A percentile compares a stretch with the other conserved stretches of the same genome.
These are phyloP conservation scores for Purpureocillium takamizusanense DNA, from an alignment of 2,329 filamentous ascomycete genomes.

Conservation along the genomic window DNA sequence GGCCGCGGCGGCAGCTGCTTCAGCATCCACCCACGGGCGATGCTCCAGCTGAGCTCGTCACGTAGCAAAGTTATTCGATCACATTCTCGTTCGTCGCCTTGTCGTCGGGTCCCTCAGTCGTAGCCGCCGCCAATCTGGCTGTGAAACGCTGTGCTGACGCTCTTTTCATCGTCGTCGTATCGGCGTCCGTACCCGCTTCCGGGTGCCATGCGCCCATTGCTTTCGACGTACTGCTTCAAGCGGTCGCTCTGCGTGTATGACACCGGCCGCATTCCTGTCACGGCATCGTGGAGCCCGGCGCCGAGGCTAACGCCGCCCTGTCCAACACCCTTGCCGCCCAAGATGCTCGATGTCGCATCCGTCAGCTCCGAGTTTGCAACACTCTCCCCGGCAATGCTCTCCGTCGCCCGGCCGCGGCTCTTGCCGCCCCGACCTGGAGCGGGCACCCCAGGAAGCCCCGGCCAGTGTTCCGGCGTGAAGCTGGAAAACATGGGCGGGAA, in stretches of 20 bases:
- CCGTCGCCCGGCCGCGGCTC: constrained; percentile 55
- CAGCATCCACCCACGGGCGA: background rate
- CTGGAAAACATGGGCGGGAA: constrained; percentile 94
- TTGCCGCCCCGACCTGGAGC: constrained; percentile 56
- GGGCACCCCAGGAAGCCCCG: constrained; percentile 60
- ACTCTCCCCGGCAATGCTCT: constrained; percentile 84
- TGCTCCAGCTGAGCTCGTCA: background rate
- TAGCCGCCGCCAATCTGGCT: constrained; percentile 73
- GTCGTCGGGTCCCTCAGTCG: constrained; percentile 31
- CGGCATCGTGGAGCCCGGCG: constrained; percentile 65
- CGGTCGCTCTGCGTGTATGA: constrained; percentile 62
- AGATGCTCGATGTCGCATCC: constrained; percentile 70
- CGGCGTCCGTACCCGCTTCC: constrained; percentile 61
- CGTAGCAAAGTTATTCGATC: constrained; percentile 16
- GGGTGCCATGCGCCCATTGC: constrained; percentile 59
- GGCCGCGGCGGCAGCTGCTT: too few relatives aligned
- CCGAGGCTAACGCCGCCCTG: constrained; percentile 84
- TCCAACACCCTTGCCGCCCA: constrained; percentile 64
- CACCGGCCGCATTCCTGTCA: constrained; percentile 54
- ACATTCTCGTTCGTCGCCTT: constrained; percentile 16
- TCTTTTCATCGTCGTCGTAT: constrained; percentile 89
- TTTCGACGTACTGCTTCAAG: constrained; percentile 89
- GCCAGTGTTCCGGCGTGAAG: constrained; percentile 85
- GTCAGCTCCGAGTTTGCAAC: constrained; percentile 86
- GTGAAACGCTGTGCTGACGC: constrained; percentile 91